Percentiles rank a stretch among this genome's conserved stretches.
These are phyloP conservation scores for Plasmodium ovale DNA, from an alignment of 169 alveolate genomes.

Conservation along the genomic window DNA sequence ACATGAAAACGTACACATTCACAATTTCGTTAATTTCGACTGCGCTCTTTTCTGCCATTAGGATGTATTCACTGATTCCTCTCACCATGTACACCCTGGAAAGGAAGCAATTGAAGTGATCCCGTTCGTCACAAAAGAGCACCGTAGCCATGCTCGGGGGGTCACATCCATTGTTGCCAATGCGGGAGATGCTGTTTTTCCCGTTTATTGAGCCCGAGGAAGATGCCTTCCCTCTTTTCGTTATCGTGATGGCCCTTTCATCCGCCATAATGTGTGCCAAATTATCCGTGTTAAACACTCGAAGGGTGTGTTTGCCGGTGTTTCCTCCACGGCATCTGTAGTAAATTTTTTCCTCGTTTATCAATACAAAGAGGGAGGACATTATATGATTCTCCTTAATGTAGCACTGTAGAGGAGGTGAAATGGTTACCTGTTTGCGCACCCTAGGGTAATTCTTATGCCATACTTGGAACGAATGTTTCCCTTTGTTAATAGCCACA, in stretches of 20 bases:
- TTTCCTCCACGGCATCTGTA: constrained; percentile 35
- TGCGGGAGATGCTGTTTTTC: background rate
- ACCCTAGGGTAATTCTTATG: background rate
- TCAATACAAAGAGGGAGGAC: constrained; percentile 36
- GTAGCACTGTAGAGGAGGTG: constrained; percentile 17
- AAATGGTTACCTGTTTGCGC: background rate
- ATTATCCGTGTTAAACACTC: constrained; percentile 7
- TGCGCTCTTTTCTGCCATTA: background rate
- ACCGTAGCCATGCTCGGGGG: too few relatives aligned
- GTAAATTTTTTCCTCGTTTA: constrained; percentile 26
- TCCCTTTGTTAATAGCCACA: constrained; percentile 7
- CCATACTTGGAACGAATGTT: constrained; percentile 9
- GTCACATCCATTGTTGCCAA: too few relatives aligned
- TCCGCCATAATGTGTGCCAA: background rate
- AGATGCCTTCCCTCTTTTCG: background rate
- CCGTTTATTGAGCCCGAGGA: background rate
- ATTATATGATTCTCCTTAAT: constrained; percentile 23
- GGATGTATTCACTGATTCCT: background rate
- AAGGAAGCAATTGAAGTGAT: background rate
- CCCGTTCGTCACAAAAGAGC: background rate
- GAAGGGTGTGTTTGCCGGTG: background rate
- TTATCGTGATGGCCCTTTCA: background rate
- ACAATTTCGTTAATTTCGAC: background rate
- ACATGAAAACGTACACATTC: background rate
- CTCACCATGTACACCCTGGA: background rate